Conservation (phyloP, 768 basidiomycete genomes). For the Hemileccinum impolitum region DNA sequence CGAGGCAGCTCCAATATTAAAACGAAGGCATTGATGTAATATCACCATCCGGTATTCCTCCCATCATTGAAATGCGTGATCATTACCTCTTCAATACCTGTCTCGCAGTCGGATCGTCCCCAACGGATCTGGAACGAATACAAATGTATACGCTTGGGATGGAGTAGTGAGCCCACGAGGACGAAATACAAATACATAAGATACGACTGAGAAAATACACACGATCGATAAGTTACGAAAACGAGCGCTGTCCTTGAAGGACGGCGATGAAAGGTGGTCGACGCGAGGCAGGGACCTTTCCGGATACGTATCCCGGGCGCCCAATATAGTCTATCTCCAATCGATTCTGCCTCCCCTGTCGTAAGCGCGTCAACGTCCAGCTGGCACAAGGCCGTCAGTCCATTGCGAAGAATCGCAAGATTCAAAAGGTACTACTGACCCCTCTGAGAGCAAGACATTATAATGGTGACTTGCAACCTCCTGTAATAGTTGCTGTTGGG, state of each 20-base stretch:
- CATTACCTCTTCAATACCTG: constrained; percentile 23
- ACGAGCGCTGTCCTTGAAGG: constrained; percentile 39
- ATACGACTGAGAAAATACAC: constrained; percentile 19
- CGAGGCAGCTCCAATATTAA: constrained; percentile 29
- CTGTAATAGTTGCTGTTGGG: constrained; percentile 60
- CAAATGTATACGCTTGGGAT: constrained; percentile 19
- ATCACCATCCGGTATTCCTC: constrained; percentile 23
- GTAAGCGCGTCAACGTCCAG: constrained; percentile 65
- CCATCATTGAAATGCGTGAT: constrained; percentile 34
- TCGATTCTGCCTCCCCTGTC: constrained; percentile 59
- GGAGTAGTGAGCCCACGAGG: constrained; percentile 27
- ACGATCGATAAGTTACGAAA: constrained; percentile 30
- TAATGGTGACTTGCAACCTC: constrained; percentile 53
- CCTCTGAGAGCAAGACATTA: constrained; percentile 65
- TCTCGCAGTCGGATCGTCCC: constrained; percentile 27
- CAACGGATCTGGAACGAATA: constrained; percentile 20
- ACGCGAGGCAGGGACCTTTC: constrained; percentile 42
- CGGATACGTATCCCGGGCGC: constrained; percentile 56
- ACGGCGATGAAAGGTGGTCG: constrained; percentile 69
- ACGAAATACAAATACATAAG: constrained; percentile 30
- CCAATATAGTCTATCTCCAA: constrained; percentile 69
- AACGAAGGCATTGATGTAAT: constrained; percentile 31
- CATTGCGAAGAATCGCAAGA: background rate
- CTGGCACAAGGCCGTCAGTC: constrained; percentile 32
- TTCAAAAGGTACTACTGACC: constrained; percentile 39